phyloP scores from a whole-genome alignment of 202 grass and related monocot genomes.

The Miscanthus sacchariflorus region DNA sequence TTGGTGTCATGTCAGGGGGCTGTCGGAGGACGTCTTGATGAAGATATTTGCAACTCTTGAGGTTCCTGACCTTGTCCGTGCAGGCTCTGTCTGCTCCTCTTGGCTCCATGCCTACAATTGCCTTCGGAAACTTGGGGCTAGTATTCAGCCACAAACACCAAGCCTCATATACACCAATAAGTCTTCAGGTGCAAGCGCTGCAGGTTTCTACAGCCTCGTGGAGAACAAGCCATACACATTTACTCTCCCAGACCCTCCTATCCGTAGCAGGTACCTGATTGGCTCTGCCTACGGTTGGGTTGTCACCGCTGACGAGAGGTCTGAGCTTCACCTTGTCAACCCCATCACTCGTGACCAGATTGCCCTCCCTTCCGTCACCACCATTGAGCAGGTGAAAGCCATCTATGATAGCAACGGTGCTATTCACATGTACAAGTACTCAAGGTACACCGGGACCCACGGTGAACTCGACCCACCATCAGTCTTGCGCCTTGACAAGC shows the following conservation, averaged over 20 bases:
- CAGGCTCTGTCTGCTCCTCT: slow-evolving; percentile 12
- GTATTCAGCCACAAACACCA: not conserved
- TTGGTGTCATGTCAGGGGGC: not conserved
- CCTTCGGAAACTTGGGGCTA: not conserved
- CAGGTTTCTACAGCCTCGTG: not conserved
- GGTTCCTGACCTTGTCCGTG: not conserved
- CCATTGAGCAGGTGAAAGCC: not conserved
- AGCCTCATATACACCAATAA: not conserved
- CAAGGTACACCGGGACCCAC: not conserved
- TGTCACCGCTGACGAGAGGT: not conserved
- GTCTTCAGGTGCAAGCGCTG: not conserved
- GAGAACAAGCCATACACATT: not conserved
- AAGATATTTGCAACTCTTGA: not conserved
- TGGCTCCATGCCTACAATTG: slow-evolving; percentile 2
- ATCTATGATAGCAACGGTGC: not conserved
- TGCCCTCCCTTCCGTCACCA: not conserved
- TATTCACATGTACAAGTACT: slow-evolving; percentile 3
- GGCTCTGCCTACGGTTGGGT: not conserved
- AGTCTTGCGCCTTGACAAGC: not conserved
- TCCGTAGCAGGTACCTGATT: not conserved
- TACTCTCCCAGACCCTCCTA: not conserved
- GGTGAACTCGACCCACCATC: not conserved
- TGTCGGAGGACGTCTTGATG: not conserved
- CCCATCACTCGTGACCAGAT: not conserved
- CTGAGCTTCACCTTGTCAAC: not conserved